phyloP scores from a whole-genome alignment of 164 flowering plant genomes.

The Nymphaea colorata region DNA sequence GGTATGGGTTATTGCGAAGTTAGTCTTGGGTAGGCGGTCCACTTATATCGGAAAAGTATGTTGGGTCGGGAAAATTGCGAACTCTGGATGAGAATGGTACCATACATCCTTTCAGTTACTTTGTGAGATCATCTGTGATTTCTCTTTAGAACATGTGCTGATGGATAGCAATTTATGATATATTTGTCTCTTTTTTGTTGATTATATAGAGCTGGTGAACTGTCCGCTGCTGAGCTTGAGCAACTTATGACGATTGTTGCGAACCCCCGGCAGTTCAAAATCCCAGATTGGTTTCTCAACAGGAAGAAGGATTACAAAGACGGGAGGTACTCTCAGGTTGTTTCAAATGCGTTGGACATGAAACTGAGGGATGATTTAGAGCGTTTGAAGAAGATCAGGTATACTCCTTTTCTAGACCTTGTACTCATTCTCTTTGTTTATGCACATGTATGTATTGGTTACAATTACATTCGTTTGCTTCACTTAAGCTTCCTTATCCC shows the following conservation, averaged over 20 bases:
- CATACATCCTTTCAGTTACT: too few relatives aligned
- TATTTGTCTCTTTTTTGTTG: too few relatives aligned
- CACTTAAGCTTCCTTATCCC: too few relatives aligned
- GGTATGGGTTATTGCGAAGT: too few relatives aligned
- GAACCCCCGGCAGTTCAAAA: conserved; percentile 27
- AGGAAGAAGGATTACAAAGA: conserved; percentile 40
- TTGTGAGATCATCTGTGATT: too few relatives aligned
- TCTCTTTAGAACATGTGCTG: too few relatives aligned
- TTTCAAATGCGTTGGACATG: conserved; percentile 76
- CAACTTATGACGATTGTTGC: conserved; percentile 64
- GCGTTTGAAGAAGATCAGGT: conserved; percentile 40
- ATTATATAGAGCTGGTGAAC: conserved; percentile 52
- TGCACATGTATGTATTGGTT: neutral
- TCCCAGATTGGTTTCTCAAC: conserved; percentile 16
- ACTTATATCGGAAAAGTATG: too few relatives aligned
- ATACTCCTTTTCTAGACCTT: neutral
- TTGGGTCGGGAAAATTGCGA: too few relatives aligned
- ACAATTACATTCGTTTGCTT: neutral
- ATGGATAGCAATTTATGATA: too few relatives aligned
- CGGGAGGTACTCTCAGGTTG: conserved; percentile 64
- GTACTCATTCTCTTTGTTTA: neutral
- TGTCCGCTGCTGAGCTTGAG: conserved; percentile 56
- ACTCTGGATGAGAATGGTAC: too few relatives aligned
- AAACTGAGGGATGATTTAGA: conserved; percentile 81
- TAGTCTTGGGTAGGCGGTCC: too few relatives aligned